Evolutionary conservation across 345 rosid genomes (phyloP).

Genomic region (Euphorbia pulcherrima): DNA sequence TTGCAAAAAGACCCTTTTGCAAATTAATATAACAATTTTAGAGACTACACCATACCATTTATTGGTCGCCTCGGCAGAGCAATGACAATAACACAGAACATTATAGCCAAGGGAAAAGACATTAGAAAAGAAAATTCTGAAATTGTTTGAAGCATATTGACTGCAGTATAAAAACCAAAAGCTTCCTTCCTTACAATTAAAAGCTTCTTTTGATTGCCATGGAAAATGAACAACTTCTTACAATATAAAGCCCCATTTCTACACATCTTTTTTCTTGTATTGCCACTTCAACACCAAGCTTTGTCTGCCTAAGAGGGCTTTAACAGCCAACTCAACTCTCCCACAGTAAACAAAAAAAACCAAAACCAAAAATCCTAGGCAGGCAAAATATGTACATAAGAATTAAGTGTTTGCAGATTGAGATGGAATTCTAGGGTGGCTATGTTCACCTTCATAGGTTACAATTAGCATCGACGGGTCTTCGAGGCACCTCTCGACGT

Average conservation of each 20-base stretch:
- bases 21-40: no score
- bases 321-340: constrained; percentile 28
- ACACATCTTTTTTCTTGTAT: constrained; percentile 21
- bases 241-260: constrained; percentile 36
- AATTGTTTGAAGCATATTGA: constrained; percentile 21
- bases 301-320: no score
- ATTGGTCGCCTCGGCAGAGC: neutral
- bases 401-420: constrained; percentile 59
- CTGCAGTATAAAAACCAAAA: constrained; percentile 17
- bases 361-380: constrained; percentile 27
- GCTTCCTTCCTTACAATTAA: constrained; percentile 29
- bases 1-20: no score
- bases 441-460: constrained; percentile 96
- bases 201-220: constrained; percentile 30
- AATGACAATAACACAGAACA: neutral
- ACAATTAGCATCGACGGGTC: constrained; percentile 88
- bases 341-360: constrained; percentile 11
- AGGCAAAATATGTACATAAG: constrained; percentile 13
- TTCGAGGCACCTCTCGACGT: constrained; percentile 91
- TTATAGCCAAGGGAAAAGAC: neutral
- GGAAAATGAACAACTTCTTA: constrained; percentile 29
- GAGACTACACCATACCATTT: neutral
- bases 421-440: constrained; percentile 61
- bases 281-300: constrained; percentile 14
- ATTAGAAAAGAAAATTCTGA: neutral